These are phyloP conservation scores for Antitrichia curtipendula DNA, from an alignment of 225 moss, liverwort and hornwort species.

Conservation along the genomic window DNA sequence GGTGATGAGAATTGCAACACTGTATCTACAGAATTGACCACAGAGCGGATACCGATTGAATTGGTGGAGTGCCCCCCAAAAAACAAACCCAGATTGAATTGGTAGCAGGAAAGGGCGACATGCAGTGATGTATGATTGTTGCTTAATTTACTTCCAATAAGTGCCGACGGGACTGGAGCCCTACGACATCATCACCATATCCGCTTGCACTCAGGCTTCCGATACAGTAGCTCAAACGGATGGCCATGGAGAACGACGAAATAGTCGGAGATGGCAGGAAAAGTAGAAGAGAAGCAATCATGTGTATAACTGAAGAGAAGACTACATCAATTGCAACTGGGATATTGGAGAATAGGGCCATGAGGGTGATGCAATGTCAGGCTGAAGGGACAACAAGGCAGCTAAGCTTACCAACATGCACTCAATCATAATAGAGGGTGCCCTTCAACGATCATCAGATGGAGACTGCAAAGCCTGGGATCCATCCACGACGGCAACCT, in stretches of 20 bases:
- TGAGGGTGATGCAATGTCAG: neutral
- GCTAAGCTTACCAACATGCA: neutral
- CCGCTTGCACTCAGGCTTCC: neutral
- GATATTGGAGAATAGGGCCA: neutral
- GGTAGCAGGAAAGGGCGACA: neutral
- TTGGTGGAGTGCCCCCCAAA: neutral
- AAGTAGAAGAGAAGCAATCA: neutral
- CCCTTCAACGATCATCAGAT: neutral
- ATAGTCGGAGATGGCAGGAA: neutral
- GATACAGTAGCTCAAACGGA: neutral
- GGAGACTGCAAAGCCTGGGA: neutral
- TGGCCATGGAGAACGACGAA: neutral
- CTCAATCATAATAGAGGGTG: neutral
- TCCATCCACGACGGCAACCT: neutral
- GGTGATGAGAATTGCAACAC: neutral
- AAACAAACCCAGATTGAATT: neutral
- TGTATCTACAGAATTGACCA: neutral
- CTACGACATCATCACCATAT: neutral
- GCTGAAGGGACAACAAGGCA: neutral
- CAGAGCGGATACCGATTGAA: neutral
- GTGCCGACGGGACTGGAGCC: neutral
- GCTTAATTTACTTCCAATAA: neutral
- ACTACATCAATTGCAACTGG: neutral
- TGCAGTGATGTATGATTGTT: neutral
- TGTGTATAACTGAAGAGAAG: neutral